Evolutionary conservation across 345 rosid species (phyloP).

Genomic region (Acer negundo): DNA sequence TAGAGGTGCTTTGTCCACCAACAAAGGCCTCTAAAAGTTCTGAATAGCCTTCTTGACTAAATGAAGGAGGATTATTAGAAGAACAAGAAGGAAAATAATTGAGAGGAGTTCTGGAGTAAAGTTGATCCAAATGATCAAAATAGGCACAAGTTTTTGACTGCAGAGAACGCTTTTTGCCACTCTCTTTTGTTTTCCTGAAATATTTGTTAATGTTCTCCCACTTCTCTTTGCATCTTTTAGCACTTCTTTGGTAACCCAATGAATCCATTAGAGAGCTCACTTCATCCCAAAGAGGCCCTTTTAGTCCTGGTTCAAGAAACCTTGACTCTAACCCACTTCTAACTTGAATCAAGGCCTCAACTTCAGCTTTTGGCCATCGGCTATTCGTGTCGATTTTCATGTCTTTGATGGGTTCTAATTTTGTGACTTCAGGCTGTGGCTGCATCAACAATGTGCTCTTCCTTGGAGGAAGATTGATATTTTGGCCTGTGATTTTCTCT

Average conservation of each 20-base stretch:
- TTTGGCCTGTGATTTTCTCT: constrained; percentile 50
- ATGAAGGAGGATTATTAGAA: not conserved
- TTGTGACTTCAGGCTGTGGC: constrained; percentile 23
- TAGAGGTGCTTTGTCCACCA: constrained; percentile 11
- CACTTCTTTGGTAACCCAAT: constrained; percentile 48
- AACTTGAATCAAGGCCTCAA: constrained; percentile 41
- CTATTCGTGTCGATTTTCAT: constrained; percentile 15
- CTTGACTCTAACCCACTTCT: constrained; percentile 36
- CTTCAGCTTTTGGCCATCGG: constrained; percentile 48
- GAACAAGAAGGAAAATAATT: constrained; percentile 12
- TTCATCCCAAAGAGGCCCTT: constrained; percentile 50
- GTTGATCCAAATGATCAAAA: constrained; percentile 43
- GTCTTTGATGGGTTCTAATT: constrained; percentile 19
- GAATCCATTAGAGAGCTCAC: constrained; percentile 40
- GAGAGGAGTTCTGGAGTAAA: constrained; percentile 30
- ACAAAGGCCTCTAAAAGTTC: constrained; percentile 32
- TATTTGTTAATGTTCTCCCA: constrained; percentile 59
- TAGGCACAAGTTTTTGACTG: constrained; percentile 44
- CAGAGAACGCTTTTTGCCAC: constrained; percentile 29
- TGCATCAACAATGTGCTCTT: constrained; percentile 15
- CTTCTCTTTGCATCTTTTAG: constrained; percentile 51
- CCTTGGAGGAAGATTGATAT: constrained; percentile 35
- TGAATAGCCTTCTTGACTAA: constrained; percentile 28
- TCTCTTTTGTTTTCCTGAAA: constrained; percentile 41
- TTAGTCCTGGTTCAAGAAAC: constrained; percentile 43